Percentiles rank a stretch among this genome's conserved stretches.
These are phyloP conservation scores for Fragosphaeria purpurea DNA, from an alignment of 2,329 filamentous ascomycete genomes.

Conservation along the genomic window DNA sequence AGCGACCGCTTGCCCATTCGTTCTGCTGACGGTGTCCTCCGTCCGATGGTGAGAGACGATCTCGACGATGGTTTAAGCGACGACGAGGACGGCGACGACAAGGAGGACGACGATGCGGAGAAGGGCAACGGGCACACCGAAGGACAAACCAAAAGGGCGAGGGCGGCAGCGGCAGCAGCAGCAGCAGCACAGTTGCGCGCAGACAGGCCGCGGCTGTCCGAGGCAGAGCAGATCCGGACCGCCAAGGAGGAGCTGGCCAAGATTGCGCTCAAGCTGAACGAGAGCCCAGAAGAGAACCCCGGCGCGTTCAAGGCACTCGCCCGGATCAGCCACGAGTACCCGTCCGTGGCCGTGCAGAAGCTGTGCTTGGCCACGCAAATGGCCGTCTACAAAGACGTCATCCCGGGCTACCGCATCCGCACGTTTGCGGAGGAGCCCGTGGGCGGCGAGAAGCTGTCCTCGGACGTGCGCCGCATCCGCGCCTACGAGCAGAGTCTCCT, in stretches of 20 bases:
- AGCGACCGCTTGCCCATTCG: constrained; percentile 76
- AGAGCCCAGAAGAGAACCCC: constrained; percentile 85
- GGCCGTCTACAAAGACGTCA: constrained; percentile 88
- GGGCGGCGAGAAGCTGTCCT: constrained; percentile 67
- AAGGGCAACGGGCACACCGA: constrained; percentile 34
- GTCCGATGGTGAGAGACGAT: constrained; percentile 44
- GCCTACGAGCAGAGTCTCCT: constrained; percentile 83
- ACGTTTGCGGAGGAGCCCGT: constrained; percentile 65
- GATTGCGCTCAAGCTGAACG: constrained; percentile 71
- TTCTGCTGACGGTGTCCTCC: constrained; percentile 64
- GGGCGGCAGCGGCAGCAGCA: background rate
- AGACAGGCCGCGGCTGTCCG: constrained; percentile 8
- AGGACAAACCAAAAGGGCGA: background rate
- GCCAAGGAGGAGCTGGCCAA: constrained; percentile 90
- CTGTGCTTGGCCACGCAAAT: constrained; percentile 78
- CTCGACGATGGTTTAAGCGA: constrained; percentile 41
- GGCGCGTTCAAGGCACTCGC: constrained; percentile 69
- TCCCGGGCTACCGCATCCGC: constrained; percentile 91
- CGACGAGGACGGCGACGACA: constrained; percentile 44
- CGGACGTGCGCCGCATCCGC: constrained; percentile 75
- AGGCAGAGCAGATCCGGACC: constrained; percentile 61
- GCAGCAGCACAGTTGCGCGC: background rate
- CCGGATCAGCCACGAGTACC: constrained; percentile 59
- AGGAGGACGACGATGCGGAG: constrained; percentile 37
- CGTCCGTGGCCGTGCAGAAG: constrained; percentile 68